Evolutionary conservation across 805 yeast species (phyloP), one percentile per base, ranked within the genome.

Genomic region (Saturnispora hagleri): DNA sequence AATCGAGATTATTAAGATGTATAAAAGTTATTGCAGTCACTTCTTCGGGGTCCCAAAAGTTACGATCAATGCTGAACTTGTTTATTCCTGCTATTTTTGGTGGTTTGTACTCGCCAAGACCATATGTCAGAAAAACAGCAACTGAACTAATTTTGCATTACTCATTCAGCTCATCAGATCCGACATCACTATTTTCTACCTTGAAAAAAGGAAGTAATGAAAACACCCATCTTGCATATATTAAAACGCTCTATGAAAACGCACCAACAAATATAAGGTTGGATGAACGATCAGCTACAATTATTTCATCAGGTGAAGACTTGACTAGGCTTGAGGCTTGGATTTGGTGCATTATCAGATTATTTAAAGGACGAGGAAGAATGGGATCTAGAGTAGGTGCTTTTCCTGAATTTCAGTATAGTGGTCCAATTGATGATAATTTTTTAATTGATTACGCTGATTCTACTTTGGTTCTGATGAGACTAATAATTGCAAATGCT

Each of bases 331-430:
- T 63, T 46, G 72, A 68, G 49, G 66, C 65, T 0, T 69, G 71
- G 71, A 53, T 68, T 18, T 62, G 68, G 67, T 58, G 66, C 17
- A 58, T 60, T 18, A 54, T 60, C 26, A 50, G 68, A 28, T 51
- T 65, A 2, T 57, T 67, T 28, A 61, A 63, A 47, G 97, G 97
- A 2, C 76, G 90, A 58, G 98, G 98, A 7, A 84, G 81, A 60
- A 75, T 86, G 76, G 96, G 97, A 10, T 87, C 97, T 0, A 67
- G 84, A 60, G 98, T 91, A 8, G 97, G 97, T 2, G 96, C 97
- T 0, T 83, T 88, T 53, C 93, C 84, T 9, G 97, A 91, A 58
- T 75, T 81, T 50, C 82, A 80, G 53, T 65, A 75, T 6, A 70
- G 73, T 2, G 79, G 81, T 0, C 71, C 76, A 33, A 74, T 74